Evolutionary conservation across 768 basidiomycete species (phyloP), one percentile per base, ranked within the genome.

Genomic region (Mycena albidolilacea): DNA sequence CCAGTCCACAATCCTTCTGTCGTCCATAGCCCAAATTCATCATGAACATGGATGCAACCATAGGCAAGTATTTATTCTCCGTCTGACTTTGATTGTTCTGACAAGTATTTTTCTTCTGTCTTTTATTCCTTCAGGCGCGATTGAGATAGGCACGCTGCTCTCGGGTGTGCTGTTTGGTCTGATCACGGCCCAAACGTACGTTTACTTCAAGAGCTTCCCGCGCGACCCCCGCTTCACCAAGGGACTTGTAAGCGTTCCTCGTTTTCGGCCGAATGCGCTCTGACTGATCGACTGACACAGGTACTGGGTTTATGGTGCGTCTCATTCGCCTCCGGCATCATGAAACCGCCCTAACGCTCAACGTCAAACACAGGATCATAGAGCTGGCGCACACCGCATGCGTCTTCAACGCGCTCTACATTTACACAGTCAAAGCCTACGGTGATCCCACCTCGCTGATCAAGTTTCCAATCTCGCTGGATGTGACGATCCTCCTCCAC

Each of bases 81-180:
- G 12, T 38, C 46, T 17, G 46, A n/a, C n/a, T 60, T 38, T 58
- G 7, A 39, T 60, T 6, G 4, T 60, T 46, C 19, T 30, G 2
- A 30, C 30, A 30, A 30, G 30, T 0, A 30, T 30, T 30, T 30
- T 30, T 30, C 30, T 30, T 30, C 30, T 30, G 30, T 30, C 30
- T 30, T 30, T 30, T 30, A 30, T 30, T 30, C 30, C 30, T 19
- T 10, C 14, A 68, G 67, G 67, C n/a, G 58, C 67, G n/a, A 41
- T 68, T 12, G 67, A 68, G 37, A 68, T 68, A 38, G 67, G 67
- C 1, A 68, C 67, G 23, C 35, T 68, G 19, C 67, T 68, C 46
- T 68, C 59, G 58, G 67, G 67, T 5, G 67, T 68, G 37, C 48
- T 68, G 35, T 68, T 68, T 54, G 67, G 67, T 52, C 67, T 68